Percentiles rank a stretch among this genome's conserved stretches.
These are phyloP conservation scores for Cerrena zonata DNA, from an alignment of 1,284 basidiomycete genomes.

Conservation along the genomic window DNA sequence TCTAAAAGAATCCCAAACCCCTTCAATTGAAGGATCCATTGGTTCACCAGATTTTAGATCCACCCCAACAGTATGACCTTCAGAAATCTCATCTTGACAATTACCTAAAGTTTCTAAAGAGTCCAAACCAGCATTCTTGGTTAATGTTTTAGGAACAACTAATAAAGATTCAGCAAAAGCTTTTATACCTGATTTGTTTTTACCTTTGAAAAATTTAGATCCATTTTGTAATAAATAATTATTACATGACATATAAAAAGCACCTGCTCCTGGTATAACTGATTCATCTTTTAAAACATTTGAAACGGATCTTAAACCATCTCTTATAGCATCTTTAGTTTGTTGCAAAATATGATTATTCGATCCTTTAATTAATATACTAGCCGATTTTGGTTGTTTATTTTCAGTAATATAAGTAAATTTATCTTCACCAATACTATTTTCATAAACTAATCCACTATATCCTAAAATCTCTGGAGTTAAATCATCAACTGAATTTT, in stretches of 20 bases:
- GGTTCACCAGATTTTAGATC: constrained; percentile 93
- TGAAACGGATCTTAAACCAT: constrained; percentile 94
- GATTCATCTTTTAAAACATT: constrained; percentile 90
- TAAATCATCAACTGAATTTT: constrained; percentile 97
- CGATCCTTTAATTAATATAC: constrained; percentile 96
- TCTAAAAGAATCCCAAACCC: constrained; percentile 98
- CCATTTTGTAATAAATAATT: constrained; percentile 74
- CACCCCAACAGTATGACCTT: constrained; percentile 86
- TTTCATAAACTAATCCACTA: constrained; percentile 98
- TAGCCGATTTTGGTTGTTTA: constrained; percentile 93
- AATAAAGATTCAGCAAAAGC: constrained; percentile 94
- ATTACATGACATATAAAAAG: constrained; percentile 94
- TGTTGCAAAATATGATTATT: constrained; percentile 95
- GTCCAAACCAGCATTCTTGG: constrained; percentile 78
- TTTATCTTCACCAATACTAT: constrained; percentile 98
- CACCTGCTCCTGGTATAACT: constrained; percentile 91
- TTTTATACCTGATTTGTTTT: constrained; percentile 94
- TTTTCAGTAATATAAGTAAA: constrained; percentile 98
- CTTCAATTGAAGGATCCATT: constrained; percentile 90
- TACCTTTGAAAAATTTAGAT: constrained; percentile 88
- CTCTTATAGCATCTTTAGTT: constrained; percentile 94
- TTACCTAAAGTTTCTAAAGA: constrained; percentile 8
- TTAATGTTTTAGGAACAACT: constrained; percentile 94
- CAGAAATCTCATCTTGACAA: constrained; percentile 83
- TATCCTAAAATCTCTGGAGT: constrained; percentile 88